Conservation (phyloP, 2,329 filamentous ascomycete species). For the Fusarium agapanthi region DNA sequence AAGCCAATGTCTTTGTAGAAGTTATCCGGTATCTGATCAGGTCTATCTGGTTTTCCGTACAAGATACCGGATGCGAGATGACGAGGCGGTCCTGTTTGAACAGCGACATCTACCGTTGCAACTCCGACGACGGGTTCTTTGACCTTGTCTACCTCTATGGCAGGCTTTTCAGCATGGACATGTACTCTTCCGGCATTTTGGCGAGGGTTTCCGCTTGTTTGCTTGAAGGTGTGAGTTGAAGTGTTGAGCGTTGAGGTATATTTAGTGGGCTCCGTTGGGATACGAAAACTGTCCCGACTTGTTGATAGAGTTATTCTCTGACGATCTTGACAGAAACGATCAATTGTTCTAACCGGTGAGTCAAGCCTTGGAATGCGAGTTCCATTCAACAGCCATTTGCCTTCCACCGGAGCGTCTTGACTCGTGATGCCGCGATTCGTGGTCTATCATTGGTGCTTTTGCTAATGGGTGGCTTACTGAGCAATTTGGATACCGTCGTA, state of each 20-base stretch:
- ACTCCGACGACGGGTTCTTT: neutral
- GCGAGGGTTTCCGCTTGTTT: accelerated
- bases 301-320: accelerated
- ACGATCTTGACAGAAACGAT: accelerated
- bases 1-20: slow-evolving; percentile 22
- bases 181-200: slow-evolving; percentile 15
- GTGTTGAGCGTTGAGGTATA: neutral
- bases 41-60: slow-evolving; percentile 25
- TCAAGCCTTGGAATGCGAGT: accelerated
- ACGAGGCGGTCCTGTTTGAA: neutral
- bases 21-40: slow-evolving; percentile 7
- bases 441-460: slow-evolving; percentile 35
- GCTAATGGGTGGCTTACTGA: slow-evolving; percentile 36
- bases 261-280: neutral
- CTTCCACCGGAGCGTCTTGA: neutral
- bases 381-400: too few relatives aligned
- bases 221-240: neutral
- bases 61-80: slow-evolving; percentile 27
- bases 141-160: neutral
- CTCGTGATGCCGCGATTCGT: neutral
- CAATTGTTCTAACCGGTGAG: too few relatives aligned
- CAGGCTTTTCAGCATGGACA: slow-evolving; percentile 1
- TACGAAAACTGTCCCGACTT: neutral
- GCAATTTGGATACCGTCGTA: slow-evolving; percentile 50
- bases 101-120: slow-evolving; percentile 3